Conservation (phyloP, 345 rosid species). For the Chamaenerion angustifolium region DNA sequence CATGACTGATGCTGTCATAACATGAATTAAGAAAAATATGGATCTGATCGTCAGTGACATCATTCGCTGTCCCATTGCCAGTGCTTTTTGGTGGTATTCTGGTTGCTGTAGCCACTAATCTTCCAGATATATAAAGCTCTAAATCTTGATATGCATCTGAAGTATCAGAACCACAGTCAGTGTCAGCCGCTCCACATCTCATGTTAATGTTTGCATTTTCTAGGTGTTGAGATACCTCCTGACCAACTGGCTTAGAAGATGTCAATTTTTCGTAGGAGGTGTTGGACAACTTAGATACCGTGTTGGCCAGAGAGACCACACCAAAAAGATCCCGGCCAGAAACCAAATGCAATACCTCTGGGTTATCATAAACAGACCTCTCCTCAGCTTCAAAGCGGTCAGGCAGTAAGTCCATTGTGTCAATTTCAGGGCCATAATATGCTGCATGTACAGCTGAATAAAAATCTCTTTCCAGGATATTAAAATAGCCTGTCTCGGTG, state of each 20-base stretch:
- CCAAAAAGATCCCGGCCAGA: constrained; percentile 90
- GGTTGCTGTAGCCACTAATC: constrained; percentile 60
- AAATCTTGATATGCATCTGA: constrained; percentile 78
- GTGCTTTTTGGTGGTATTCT: constrained; percentile 52
- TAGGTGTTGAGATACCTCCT: constrained; percentile 11
- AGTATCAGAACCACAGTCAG: constrained; percentile 15
- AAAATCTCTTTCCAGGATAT: constrained; percentile 71
- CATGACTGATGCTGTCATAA: constrained; percentile 13
- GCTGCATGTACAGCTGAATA: constrained; percentile 70
- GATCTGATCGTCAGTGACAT: constrained; percentile 49
- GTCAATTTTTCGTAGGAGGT: constrained; percentile 26
- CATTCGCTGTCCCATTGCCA: constrained; percentile 18
- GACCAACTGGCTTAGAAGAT: constrained; percentile 18
- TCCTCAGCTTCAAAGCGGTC: constrained; percentile 94
- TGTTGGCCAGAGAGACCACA: constrained; percentile 55
- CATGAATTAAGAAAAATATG: constrained; percentile 52
- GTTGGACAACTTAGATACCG: constrained; percentile 36
- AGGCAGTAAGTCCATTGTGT: constrained; percentile 73
- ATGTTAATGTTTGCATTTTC: constrained; percentile 17
- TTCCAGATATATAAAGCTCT: constrained; percentile 67
- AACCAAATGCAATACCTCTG: constrained; percentile 81
- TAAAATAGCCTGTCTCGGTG: constrained; percentile 53
- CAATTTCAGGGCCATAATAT: constrained; percentile 74
- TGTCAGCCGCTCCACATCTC: constrained; percentile 9
- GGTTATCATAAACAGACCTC: constrained; percentile 61